These are phyloP conservation scores for Ophiostoma piceae DNA, from an alignment of 2,329 filamentous ascomycete species.

Conservation along the genomic window DNA sequence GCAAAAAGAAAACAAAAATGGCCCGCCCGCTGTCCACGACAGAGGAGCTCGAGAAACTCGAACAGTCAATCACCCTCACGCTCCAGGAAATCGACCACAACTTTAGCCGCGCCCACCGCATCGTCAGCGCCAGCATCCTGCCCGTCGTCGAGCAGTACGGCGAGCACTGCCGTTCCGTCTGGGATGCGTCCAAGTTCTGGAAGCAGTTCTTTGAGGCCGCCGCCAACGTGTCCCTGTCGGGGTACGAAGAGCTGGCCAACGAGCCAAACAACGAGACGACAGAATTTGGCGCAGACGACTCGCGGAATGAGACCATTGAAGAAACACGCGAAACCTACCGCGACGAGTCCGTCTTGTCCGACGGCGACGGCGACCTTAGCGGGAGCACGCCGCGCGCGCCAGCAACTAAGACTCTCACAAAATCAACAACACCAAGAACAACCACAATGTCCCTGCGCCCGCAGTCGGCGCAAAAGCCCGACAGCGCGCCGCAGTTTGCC, in stretches of 20 bases:
- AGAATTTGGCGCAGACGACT: no score
- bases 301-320: not conserved
- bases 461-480: not conserved
- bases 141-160: conserved; percentile 94
- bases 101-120: conserved; percentile 92
- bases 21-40: conserved; percentile 67
- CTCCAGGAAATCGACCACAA: conserved; percentile 99
- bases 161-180: conserved; percentile 86
- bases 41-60: conserved; percentile 90
- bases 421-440: conserved; percentile 27
- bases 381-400: conserved; percentile 64
- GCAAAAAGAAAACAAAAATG: not conserved
- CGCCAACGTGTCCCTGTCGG: conserved; percentile 91
- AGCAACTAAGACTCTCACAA: conserved; percentile 27
- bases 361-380: conserved; percentile 51
- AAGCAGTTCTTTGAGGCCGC: conserved; percentile 99
- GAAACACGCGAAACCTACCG: conserved; percentile 26
- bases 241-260: conserved; percentile 76
- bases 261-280: no score
- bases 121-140: conserved; percentile 88
- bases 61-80: conserved; percentile 94
- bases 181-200: conserved; percentile 99
- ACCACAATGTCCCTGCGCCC: conserved; percentile 31
- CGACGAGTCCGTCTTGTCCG: conserved; percentile 65
- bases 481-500: conserved; percentile 46